phyloP scores from a whole-genome alignment of 108 stramenopile genomes.

The Cyclotella baltica region DNA sequence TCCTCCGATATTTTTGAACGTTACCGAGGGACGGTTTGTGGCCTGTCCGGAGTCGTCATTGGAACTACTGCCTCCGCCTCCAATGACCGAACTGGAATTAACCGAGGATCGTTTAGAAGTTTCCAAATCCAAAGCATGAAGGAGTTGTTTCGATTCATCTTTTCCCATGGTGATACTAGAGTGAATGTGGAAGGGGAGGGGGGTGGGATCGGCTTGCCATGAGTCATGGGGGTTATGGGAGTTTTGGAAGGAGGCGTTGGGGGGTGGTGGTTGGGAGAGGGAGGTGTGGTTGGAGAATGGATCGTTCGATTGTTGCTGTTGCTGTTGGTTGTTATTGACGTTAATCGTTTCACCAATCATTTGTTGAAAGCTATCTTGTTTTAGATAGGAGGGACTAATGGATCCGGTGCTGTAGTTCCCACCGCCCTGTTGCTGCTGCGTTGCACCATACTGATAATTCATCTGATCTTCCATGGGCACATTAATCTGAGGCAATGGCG shows the following conservation, averaged over 20 bases:
- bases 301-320: neutral
- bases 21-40: constrained; percentile 4
- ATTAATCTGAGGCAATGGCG: constrained; percentile 1
- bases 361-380: constrained; percentile 13
- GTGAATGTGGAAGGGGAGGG: constrained; percentile 20
- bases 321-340: neutral
- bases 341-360: constrained; percentile 2
- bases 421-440: neutral
- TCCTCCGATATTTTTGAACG: neutral
- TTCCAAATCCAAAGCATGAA: neutral
- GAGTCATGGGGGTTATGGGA: constrained; percentile 18
- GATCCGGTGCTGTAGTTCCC: neutral
- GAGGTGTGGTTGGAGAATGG: neutral
- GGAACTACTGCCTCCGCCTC: neutral
- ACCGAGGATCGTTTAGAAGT: neutral
- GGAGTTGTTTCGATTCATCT: constrained; percentile 2
- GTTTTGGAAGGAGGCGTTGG: neutral
- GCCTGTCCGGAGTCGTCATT: neutral
- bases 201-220: constrained; percentile 34
- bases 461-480: neutral
- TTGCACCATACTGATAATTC: neutral
- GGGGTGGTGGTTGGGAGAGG: neutral
- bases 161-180: constrained; percentile 14
- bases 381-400: constrained; percentile 9
- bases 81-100: neutral